Percentiles rank a stretch among this genome's conserved stretches.
Conservation (phyloP, 768 basidiomycete species). For the Tulasnella sp. region DNA sequence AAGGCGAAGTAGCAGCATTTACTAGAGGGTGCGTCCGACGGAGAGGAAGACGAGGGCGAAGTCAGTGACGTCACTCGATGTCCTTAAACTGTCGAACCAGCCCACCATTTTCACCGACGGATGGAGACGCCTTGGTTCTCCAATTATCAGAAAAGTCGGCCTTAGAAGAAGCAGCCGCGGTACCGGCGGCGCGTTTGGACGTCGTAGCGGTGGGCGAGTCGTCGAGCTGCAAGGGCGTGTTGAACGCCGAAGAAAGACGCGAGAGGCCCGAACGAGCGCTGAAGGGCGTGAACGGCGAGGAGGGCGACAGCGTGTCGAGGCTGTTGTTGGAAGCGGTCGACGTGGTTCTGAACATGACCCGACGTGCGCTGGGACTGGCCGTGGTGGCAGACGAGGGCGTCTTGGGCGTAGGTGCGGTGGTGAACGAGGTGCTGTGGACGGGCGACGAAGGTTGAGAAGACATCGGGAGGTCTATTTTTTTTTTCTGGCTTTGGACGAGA, state of each 20-base stretch:
- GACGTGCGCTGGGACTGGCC: background rate
- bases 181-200: background rate
- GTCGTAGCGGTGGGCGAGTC: background rate
- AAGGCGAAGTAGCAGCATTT: background rate
- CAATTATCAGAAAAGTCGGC: slow-evolving; percentile 2
- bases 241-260: slow-evolving; percentile 5
- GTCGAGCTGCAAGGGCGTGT: background rate
- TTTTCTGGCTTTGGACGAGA: too few species aligned
- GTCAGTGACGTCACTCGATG: background rate
- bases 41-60: slow-evolving; percentile 13
- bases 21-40: too few species aligned
- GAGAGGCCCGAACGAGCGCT: background rate
- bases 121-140: background rate
- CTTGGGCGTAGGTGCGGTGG: background rate
- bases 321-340: background rate
- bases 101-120: background rate
- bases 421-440: background rate
- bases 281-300: slow-evolving; percentile 11
- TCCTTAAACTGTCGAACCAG: background rate
- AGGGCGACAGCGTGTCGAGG: slow-evolving; percentile 3
- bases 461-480: background rate
- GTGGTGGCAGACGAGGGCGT: background rate
- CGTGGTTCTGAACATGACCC: background rate
- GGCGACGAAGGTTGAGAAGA: background rate
- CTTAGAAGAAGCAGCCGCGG: background rate